A percentile compares a stretch with the other conserved stretches of the same genome.
Evolutionary conservation across 148 eudicot genomes (phyloP).

Genomic region (Diospyros kaki): DNA sequence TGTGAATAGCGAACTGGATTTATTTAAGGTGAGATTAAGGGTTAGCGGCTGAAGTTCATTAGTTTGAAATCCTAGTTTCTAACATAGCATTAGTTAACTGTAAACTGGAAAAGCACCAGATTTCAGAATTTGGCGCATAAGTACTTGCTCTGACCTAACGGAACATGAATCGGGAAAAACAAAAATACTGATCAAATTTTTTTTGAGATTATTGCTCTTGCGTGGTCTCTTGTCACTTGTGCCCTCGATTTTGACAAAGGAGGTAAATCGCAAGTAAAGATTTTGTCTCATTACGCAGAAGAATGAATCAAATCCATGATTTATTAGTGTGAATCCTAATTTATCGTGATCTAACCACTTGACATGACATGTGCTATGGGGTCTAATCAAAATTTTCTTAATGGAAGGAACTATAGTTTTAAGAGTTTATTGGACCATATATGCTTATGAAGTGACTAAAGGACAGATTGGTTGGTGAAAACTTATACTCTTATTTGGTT

Average conservation of each 20-base stretch:
- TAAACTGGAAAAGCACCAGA: background rate
- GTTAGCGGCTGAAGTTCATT: background rate
- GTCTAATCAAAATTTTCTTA: background rate
- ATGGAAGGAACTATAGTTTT: background rate
- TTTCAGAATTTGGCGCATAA: background rate
- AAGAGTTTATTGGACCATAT: background rate
- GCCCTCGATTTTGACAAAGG: no score
- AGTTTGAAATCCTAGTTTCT: background rate
- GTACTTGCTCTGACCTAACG: background rate
- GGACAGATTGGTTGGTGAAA: background rate
- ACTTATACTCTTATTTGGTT: background rate
- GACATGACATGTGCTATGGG: no score
- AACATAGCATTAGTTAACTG: background rate
- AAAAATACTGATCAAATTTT: background rate
- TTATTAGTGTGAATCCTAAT: no score
- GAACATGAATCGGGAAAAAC: background rate
- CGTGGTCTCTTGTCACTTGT: no score
- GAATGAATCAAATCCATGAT: no score
- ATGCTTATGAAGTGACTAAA: background rate
- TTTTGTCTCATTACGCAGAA: no score
- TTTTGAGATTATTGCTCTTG: no score
- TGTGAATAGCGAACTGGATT: background rate
- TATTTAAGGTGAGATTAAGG: background rate
- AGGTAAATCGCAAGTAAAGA: no score
- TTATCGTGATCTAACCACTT: no score